A percentile compares a stretch with the other conserved stretches of the same genome.
Evolutionary conservation across 2,329 filamentous ascomycete genomes (phyloP).

Genomic region (Rachicladosporium sp.): DNA sequence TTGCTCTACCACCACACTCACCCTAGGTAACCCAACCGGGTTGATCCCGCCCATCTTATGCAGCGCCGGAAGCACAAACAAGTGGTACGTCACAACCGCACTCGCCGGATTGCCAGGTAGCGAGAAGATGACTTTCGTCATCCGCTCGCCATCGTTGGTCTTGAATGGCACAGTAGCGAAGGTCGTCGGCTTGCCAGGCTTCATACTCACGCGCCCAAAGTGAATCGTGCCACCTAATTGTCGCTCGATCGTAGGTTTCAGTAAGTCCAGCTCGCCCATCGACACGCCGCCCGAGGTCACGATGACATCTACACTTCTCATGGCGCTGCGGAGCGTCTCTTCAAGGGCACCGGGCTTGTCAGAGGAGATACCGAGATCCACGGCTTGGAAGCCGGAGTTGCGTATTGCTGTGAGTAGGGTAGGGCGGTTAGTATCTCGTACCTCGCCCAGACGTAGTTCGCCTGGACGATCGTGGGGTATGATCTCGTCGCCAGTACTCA

Average conservation of each 20-base stretch:
- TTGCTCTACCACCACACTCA: slow-evolving; percentile 59
- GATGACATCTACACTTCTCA: slow-evolving; percentile 66
- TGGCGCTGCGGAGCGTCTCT: slow-evolving; percentile 58
- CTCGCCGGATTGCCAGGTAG: slow-evolving; percentile 90
- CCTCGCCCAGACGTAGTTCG: slow-evolving; percentile 62
- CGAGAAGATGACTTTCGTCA: slow-evolving; percentile 67
- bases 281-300: slow-evolving; percentile 91
- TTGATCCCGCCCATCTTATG: slow-evolving; percentile 62
- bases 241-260: slow-evolving; percentile 92
- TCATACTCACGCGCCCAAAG: slow-evolving; percentile 94
- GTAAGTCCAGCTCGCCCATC: slow-evolving; percentile 93
- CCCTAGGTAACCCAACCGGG: slow-evolving; percentile 56
- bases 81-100: slow-evolving; percentile 81
- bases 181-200: slow-evolving; percentile 93
- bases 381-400: slow-evolving; percentile 61
- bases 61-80: slow-evolving; percentile 82
- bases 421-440: slow-evolving; percentile 85
- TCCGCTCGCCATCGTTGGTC: slow-evolving; percentile 37
- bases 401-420: slow-evolving; percentile 67
- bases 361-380: slow-evolving; percentile 77
- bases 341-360: slow-evolving; percentile 67
- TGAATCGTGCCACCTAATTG: slow-evolving; percentile 83
- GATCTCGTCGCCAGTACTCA: slow-evolving; percentile 93
- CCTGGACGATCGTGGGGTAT: slow-evolving; percentile 57
- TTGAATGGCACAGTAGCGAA: slow-evolving; percentile 77